phyloP scores from a whole-genome alignment of 176 grass and related monocot species.

The Dendrocalamus sinicus region DNA sequence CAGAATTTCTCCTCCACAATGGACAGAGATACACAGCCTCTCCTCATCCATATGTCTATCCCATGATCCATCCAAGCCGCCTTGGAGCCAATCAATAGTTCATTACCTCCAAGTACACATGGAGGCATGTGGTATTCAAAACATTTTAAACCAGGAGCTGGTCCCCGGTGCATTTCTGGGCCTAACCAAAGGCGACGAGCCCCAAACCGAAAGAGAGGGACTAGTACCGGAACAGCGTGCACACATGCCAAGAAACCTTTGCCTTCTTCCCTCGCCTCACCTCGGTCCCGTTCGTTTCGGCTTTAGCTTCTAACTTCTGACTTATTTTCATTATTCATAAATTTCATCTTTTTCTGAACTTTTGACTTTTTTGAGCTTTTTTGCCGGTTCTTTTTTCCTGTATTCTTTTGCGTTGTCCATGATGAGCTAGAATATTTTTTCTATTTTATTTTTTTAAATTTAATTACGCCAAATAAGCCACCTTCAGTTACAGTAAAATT shows the following conservation, averaged over 20 bases:
- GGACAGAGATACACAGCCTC: not conserved
- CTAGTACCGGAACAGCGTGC: not conserved
- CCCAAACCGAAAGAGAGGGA: not conserved
- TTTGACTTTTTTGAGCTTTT: too few relatives aligned
- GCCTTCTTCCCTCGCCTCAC: not conserved
- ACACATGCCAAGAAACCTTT: not conserved
- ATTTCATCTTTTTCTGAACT: too few relatives aligned
- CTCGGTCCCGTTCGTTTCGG: not conserved
- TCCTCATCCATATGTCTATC: constrained; percentile 35
- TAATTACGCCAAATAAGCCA: too few relatives aligned
- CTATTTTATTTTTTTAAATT: too few relatives aligned
- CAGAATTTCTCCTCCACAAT: not conserved
- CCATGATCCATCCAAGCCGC: constrained; percentile 31
- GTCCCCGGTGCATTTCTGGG: constrained; percentile 24
- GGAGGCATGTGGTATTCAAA: constrained; percentile 57
- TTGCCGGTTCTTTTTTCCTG: too few relatives aligned
- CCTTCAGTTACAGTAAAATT: too few relatives aligned
- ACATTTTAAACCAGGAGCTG: constrained; percentile 45
- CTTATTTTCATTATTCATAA: too few relatives aligned
- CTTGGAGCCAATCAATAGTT: constrained; percentile 47
- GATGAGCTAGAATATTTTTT: too few relatives aligned
- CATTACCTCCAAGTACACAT: constrained; percentile 50
- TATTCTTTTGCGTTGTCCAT: too few relatives aligned
- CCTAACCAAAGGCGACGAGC: not conserved
- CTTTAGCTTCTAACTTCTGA: too few relatives aligned